Evolutionary conservation across 768 basidiomycete genomes (phyloP).

Genomic region (Lentinula raphanica): DNA sequence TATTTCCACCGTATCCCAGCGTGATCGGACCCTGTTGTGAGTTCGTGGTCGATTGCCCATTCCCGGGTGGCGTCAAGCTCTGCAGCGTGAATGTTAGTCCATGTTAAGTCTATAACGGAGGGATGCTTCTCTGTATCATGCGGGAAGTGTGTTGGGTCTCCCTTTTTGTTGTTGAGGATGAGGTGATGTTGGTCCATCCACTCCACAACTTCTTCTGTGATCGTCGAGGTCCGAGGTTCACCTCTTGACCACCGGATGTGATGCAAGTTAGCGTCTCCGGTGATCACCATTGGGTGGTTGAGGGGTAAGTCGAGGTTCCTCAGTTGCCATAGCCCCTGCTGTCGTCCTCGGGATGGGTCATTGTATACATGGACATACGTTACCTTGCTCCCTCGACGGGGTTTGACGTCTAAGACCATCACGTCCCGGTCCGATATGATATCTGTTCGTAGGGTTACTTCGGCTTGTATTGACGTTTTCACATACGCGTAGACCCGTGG

Average conservation of each 20-base stretch:
- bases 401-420: conserved; percentile 18
- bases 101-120: conserved; percentile 18
- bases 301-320: background rate
- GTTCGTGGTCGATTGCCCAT: conserved; percentile 14
- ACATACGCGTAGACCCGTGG: conserved; percentile 17
- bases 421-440: conserved; percentile 19
- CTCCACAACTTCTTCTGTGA: conserved; percentile 12
- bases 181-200: conserved; percentile 13
- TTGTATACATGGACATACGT: conserved; percentile 23
- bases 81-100: conserved; percentile 11
- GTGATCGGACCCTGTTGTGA: conserved; percentile 18
- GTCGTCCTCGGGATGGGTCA: conserved; percentile 7
- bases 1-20: conserved; percentile 15
- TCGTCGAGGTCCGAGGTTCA: background rate
- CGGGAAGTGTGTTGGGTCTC: conserved; percentile 13
- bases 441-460: conserved; percentile 20
- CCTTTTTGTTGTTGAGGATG: conserved; percentile 15
- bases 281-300: conserved; percentile 15
- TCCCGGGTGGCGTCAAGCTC: conserved; percentile 11
- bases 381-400: conserved; percentile 10
- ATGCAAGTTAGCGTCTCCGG: conserved; percentile 22
- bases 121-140: background rate
- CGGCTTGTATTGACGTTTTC: conserved; percentile 14
- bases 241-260: conserved; percentile 15
- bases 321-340: conserved; percentile 7